phyloP scores from a whole-genome alignment of 2,329 filamentous ascomycete genomes.

The Diplodia seriata region DNA sequence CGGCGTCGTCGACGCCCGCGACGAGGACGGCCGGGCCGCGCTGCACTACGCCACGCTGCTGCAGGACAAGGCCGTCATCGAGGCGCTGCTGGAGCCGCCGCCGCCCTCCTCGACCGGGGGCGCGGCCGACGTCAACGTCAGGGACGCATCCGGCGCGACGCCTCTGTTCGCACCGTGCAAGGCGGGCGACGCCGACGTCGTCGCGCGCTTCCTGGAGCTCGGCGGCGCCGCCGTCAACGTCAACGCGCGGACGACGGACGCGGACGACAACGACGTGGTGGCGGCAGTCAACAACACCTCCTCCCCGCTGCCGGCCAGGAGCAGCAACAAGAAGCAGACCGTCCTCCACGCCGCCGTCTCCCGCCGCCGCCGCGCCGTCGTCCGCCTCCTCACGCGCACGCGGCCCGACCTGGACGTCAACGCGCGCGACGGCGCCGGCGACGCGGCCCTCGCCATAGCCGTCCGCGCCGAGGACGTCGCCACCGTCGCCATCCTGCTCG shows the following conservation, averaged over 20 bases:
- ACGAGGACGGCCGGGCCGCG: constrained; percentile 7
- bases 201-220: neutral
- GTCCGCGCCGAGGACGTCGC: neutral
- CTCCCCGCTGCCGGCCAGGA: no score
- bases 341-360: neutral
- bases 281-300: no score
- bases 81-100: neutral
- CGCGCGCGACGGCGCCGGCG: neutral
- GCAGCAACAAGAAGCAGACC: neutral
- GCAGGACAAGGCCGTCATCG: neutral
- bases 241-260: neutral
- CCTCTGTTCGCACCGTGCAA: constrained; percentile 4
- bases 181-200: neutral
- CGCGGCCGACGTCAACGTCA: neutral
- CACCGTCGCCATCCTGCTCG: neutral
- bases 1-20: neutral
- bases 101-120: neutral
- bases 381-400: neutral
- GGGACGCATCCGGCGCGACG: neutral
- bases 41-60: constrained; percentile 9
- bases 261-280: neutral
- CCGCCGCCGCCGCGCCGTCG: neutral
- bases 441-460: neutral
- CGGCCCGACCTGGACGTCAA: constrained; percentile 2
- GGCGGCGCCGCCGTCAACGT: neutral